phyloP scores from a whole-genome alignment of 805 yeast genomes.

The Teunomyces tritomae region DNA sequence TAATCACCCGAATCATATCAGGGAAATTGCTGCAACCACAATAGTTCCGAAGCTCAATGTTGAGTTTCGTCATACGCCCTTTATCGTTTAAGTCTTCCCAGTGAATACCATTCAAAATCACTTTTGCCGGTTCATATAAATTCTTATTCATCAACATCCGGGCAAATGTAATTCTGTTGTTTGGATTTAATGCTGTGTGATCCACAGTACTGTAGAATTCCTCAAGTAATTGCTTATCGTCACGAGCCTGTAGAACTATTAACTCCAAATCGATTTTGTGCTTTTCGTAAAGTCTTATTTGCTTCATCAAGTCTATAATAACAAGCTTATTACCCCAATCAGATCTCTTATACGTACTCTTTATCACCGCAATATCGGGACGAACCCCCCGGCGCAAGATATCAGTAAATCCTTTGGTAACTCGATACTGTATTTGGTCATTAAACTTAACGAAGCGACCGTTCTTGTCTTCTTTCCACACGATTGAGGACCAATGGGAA shows the following conservation, averaged over 20 bases:
- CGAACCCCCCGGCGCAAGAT: slow-evolving; percentile 32
- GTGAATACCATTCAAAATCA: slow-evolving; percentile 21
- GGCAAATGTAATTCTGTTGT: slow-evolving; percentile 27
- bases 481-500: slow-evolving; percentile 21
- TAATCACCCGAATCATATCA: slow-evolving; percentile 17
- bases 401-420: slow-evolving; percentile 31
- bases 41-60: slow-evolving; percentile 23
- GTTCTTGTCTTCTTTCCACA: slow-evolving; percentile 11
- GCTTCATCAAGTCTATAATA: slow-evolving; percentile 21
- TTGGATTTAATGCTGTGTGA: slow-evolving; percentile 11
- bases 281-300: slow-evolving; percentile 11
- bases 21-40: slow-evolving; percentile 17
- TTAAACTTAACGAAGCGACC: slow-evolving; percentile 14
- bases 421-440: slow-evolving; percentile 28
- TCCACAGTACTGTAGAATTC: slow-evolving; percentile 11
- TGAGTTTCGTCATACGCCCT: slow-evolving; percentile 24
- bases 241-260: slow-evolving; percentile 16
- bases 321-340: slow-evolving; percentile 20
- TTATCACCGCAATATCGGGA: slow-evolving; percentile 33
- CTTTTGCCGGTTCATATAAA: slow-evolving; percentile 21
- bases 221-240: slow-evolving; percentile 15
- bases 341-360: slow-evolving; percentile 29
- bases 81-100: slow-evolving; percentile 24
- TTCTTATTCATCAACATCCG: slow-evolving; percentile 30
- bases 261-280: slow-evolving; percentile 15